Conservation (phyloP, 116 monocot genomes). For the Zostera marina region DNA sequence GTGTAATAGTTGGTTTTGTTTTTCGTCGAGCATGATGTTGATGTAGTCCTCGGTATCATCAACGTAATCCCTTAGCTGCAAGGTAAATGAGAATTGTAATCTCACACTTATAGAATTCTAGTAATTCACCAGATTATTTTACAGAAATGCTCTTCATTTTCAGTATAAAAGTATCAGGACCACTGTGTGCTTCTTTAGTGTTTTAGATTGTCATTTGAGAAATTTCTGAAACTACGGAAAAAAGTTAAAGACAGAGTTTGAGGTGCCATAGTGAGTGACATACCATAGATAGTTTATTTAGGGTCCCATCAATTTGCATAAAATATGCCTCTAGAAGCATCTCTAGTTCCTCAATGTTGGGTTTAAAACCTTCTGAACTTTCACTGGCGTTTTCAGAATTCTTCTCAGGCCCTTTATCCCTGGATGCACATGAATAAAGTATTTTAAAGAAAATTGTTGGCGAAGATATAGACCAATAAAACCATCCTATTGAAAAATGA, state of each 20-base stretch:
- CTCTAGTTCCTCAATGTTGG: conserved; percentile 34
- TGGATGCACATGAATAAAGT: neutral
- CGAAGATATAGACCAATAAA: neutral
- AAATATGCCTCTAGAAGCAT: conserved; percentile 49
- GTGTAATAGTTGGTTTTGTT: conserved; percentile 44
- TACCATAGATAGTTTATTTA: conserved; percentile 31
- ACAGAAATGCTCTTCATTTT: too few species aligned
- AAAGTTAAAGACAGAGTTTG: neutral
- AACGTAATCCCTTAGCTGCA: conserved; percentile 34
- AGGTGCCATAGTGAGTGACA: neutral
- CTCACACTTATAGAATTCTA: neutral
- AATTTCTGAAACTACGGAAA: too few species aligned
- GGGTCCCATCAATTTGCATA: conserved; percentile 42
- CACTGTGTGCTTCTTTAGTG: too few species aligned
- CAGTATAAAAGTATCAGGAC: too few species aligned
- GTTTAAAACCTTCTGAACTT: conserved; percentile 11
- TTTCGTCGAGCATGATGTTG: conserved; percentile 56
- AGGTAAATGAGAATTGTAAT: neutral
- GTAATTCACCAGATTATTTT: too few species aligned
- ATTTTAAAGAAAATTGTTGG: neutral
- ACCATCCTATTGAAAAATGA: neutral
- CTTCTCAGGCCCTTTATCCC: conserved; percentile 11
- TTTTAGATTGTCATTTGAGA: too few species aligned
- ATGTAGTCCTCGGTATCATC: conserved; percentile 54
- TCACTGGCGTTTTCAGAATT: conserved; percentile 9